phyloP scores from a whole-genome alignment of 257 asterid species.

The Solanum peruvianum region DNA sequence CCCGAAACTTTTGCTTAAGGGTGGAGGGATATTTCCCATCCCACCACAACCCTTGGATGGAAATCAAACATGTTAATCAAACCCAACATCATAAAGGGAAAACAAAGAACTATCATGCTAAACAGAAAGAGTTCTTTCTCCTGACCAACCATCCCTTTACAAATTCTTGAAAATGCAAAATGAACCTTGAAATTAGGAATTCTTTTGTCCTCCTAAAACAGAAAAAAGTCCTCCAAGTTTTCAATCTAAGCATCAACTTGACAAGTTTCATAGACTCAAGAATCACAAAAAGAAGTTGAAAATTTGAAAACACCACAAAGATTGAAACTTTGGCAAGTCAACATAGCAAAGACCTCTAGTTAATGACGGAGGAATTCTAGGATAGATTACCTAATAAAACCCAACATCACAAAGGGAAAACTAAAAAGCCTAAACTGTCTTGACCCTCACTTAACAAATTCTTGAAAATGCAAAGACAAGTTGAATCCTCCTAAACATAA shows the following conservation, averaged over 20 bases:
- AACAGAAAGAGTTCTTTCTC: not conserved
- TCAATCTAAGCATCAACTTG: not conserved
- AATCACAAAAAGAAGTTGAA: not conserved
- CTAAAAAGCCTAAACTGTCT: not conserved
- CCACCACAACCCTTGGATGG: not conserved
- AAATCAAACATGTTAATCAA: not conserved
- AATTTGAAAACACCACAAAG: not conserved
- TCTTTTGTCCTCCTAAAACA: not conserved
- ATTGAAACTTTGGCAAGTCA: not conserved
- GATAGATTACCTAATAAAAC: not conserved
- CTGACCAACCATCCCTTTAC: not conserved
- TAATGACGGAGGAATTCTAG: not conserved
- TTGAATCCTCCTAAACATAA: not conserved
- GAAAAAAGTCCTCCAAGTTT: not conserved
- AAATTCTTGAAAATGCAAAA: not conserved
- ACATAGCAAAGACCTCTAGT: not conserved
- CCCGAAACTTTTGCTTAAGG: not conserved
- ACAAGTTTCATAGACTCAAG: not conserved
- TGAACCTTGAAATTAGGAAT: not conserved
- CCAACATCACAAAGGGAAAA: not conserved
- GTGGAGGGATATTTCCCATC: not conserved
- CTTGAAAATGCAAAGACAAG: not conserved
- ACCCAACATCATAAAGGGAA: not conserved
- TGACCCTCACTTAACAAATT: not conserved
- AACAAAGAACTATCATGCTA: not conserved